phyloP scores from a whole-genome alignment of 805 yeast genomes.

The Wickerhamomyces subpelliculosus region DNA sequence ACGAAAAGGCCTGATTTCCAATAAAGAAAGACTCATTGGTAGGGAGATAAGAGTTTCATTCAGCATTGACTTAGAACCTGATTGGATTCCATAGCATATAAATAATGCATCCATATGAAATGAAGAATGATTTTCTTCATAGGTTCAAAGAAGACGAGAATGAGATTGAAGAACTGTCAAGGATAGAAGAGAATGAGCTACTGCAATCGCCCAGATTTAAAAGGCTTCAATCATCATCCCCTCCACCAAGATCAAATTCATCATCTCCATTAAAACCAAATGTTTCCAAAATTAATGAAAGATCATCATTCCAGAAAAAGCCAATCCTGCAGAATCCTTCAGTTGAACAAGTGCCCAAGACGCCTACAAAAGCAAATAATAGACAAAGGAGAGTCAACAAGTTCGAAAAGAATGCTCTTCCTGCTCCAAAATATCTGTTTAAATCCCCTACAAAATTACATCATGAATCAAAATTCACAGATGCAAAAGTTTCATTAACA shows the following conservation, averaged over 20 bases:
- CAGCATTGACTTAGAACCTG: too few relatives aligned
- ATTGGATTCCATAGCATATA: too few relatives aligned
- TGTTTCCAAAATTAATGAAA: constrained; percentile 7
- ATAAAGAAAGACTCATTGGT: too few relatives aligned
- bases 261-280: constrained; percentile 15
- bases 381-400: constrained; percentile 8
- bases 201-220: constrained; percentile 21
- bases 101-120: not conserved
- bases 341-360: constrained; percentile 10
- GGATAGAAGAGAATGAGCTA: constrained; percentile 19
- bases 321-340: constrained; percentile 16
- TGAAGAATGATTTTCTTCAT: constrained; percentile 12
- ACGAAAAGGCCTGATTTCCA: too few relatives aligned
- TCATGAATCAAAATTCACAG: not conserved
- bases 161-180: constrained; percentile 16
- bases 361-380: constrained; percentile 16
- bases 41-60: too few relatives aligned
- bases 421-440: constrained; percentile 4
- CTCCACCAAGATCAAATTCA: constrained; percentile 18
- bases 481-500: constrained; percentile 25
- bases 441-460: constrained; percentile 12
- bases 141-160: constrained; percentile 18
- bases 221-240: constrained; percentile 18
- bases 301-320: constrained; percentile 11
- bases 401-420: too few relatives aligned